Conservation (phyloP, 768 basidiomycete genomes). For the Russula vinacea region DNA sequence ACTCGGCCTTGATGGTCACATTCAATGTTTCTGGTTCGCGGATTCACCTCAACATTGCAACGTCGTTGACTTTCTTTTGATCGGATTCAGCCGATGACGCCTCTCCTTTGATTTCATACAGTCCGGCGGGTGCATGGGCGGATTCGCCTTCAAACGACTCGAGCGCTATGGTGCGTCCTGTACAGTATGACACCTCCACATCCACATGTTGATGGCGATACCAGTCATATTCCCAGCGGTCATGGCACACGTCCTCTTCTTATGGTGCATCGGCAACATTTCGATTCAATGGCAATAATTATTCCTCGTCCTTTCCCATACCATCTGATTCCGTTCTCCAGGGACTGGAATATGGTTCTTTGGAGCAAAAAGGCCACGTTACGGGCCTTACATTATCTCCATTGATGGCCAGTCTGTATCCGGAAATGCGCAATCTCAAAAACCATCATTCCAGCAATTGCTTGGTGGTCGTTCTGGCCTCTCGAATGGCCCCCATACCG, state of each 20-base stretch:
- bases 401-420: conserved; percentile 39
- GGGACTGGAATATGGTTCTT: conserved; percentile 49
- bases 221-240: conserved; percentile 45
- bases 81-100: conserved; percentile 50
- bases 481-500: conserved; percentile 46
- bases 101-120: conserved; percentile 53
- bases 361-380: conserved; percentile 24
- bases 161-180: conserved; percentile 36
- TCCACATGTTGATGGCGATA: conserved; percentile 5
- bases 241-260: conserved; percentile 45
- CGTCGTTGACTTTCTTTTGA: not conserved
- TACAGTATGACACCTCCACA: not conserved
- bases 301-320: not conserved
- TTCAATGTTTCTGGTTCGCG: conserved; percentile 44
- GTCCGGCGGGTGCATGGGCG: conserved; percentile 49
- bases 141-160: conserved; percentile 45
- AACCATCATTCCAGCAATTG: conserved; percentile 38
- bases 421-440: conserved; percentile 38
- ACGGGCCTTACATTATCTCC: conserved; percentile 6
- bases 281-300: conserved; percentile 43
- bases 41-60: not conserved
- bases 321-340: not conserved
- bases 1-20: conserved; percentile 48
- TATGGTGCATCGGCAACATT: conserved; percentile 51
- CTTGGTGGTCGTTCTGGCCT: conserved; percentile 47